phyloP scores from a whole-genome alignment of 371 early-diverging fungal species.

The Syncephalastrum contaminatum region DNA sequence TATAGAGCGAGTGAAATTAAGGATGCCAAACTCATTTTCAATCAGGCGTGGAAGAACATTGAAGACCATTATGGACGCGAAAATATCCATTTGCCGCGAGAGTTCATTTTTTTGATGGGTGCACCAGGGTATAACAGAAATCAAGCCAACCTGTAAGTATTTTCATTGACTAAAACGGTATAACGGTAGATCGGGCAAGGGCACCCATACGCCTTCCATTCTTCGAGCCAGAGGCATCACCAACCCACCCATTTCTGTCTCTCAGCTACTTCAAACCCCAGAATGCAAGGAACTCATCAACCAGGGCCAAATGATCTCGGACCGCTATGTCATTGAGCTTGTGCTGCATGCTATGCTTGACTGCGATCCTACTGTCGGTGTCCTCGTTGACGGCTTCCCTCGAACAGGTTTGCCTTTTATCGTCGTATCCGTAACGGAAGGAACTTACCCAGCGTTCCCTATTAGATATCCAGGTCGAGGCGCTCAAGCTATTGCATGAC shows the following conservation, averaged over 20 bases:
- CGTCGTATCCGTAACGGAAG: no score
- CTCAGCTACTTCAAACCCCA: slow-evolving; percentile 59
- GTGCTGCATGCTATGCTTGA: slow-evolving; percentile 59
- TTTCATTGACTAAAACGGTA: not conserved
- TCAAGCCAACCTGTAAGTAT: not conserved
- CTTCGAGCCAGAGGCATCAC: slow-evolving; percentile 63
- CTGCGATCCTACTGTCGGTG: slow-evolving; percentile 62
- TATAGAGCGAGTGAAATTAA: slow-evolving; percentile 55
- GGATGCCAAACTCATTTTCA: slow-evolving; percentile 67
- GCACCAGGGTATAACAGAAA: slow-evolving; percentile 51
- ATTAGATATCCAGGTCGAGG: slow-evolving; percentile 63
- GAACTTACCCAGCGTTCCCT: no score
- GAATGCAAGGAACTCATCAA: slow-evolving; percentile 67
- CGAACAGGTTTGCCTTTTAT: slow-evolving; percentile 30
- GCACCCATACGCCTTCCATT: slow-evolving; percentile 68
- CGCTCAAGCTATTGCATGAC: slow-evolving; percentile 59
- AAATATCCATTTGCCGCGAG: slow-evolving; percentile 62
- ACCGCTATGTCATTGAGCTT: slow-evolving; percentile 61
- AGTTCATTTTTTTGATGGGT: slow-evolving; percentile 73
- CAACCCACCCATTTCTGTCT: slow-evolving; percentile 66
- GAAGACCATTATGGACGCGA: slow-evolving; percentile 61
- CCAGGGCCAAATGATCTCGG: slow-evolving; percentile 66
- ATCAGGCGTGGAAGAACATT: slow-evolving; percentile 69
- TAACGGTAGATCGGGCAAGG: slow-evolving; percentile 55
- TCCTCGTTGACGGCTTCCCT: slow-evolving; percentile 71